Evolutionary conservation across 2,329 filamentous ascomycete genomes (phyloP), one percentile per base, ranked within the genome.

Genomic region (Talaromyces funiculosus): DNA sequence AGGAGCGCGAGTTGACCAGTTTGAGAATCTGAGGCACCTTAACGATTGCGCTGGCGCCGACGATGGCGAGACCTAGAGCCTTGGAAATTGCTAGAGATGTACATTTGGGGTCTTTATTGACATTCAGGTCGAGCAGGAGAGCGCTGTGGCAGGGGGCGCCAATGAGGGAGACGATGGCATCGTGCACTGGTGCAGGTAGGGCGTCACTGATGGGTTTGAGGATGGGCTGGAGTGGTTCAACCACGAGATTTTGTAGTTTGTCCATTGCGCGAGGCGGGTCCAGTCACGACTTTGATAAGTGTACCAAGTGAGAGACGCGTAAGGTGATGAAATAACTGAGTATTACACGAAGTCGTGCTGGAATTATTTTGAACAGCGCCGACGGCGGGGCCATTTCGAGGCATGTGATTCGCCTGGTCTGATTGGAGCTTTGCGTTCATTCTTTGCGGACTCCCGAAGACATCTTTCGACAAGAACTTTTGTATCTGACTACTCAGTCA

Each of bases 21-120:
- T 99, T 99, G 75, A 97, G 76, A 72, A 99, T 93, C 81, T 99
- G 94, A 0, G 94, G 94, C 26, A 99, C 86, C 80, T 99, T 99
- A 80, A 99, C 92, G 68, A 97, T 86, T 59, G 90, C 87, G 29
- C 90, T 92, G 57, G 92, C 91, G 67, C 84, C 88, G 72, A 99
- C 92, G 77, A 99, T 99, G 73, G 87, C 94, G 67, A 97, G 88
- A 61, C 94, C 93, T 16, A 99, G 86, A 3, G 84, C 91, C 80
- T 99, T 99, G 71, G 90, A 95, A 71, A 97, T 84, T 67, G 87
- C 92, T 56, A 97, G 86, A 73, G 94, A 94, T 69, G 96, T 79
- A 81, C 94, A 99, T 62, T 84, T 86, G 5, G 84, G 83, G 70
- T 91, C 85, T 64, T 86, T 84, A 69, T 89, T 81, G 57, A 82